Conservation (phyloP, 306 rosid genomes). For the Pueraria montana region DNA sequence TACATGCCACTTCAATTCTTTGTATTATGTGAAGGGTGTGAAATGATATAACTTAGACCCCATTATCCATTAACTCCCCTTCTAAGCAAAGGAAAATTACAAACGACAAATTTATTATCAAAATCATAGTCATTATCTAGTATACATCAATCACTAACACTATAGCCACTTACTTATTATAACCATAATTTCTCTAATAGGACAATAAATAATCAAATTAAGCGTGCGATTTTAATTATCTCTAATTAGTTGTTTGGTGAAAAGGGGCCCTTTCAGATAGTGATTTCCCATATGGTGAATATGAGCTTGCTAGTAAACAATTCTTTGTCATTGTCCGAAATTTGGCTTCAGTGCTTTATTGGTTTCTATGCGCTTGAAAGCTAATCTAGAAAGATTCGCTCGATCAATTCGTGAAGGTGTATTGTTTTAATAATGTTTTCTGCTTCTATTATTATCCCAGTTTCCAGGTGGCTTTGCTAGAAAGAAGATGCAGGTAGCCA, state of each 20-base stretch:
- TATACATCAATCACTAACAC: slow-evolving; percentile 36
- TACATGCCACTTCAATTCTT: neutral
- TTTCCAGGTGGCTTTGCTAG: slow-evolving; percentile 16
- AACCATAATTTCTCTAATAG: slow-evolving; percentile 27
- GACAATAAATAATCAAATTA: slow-evolving; percentile 36
- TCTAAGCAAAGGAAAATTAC: slow-evolving; percentile 35
- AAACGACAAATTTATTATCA: slow-evolving; percentile 41
- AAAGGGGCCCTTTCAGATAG: slow-evolving; percentile 42
- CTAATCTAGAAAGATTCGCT: slow-evolving; percentile 2
- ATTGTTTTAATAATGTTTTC: neutral
- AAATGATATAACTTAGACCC: slow-evolving; percentile 38
- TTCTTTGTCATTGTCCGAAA: neutral
- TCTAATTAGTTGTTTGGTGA: slow-evolving; percentile 26
- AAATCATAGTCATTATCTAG: slow-evolving; percentile 40
- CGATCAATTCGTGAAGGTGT: neutral
- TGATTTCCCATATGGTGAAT: neutral
- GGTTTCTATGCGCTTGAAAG: slow-evolving; percentile 3
- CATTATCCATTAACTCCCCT: slow-evolving; percentile 30
- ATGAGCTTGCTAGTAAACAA: slow-evolving; percentile 11
- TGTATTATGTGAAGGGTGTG: slow-evolving; percentile 40
- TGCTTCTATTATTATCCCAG: neutral
- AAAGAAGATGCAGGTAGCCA: neutral
- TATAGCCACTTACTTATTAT: slow-evolving; percentile 13
- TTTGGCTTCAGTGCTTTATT: slow-evolving; percentile 16
- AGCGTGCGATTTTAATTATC: slow-evolving; percentile 29